These are phyloP conservation scores for Aspergillus pseudoviridinutans DNA, from an alignment of 2,329 filamentous ascomycete species.

Conservation along the genomic window DNA sequence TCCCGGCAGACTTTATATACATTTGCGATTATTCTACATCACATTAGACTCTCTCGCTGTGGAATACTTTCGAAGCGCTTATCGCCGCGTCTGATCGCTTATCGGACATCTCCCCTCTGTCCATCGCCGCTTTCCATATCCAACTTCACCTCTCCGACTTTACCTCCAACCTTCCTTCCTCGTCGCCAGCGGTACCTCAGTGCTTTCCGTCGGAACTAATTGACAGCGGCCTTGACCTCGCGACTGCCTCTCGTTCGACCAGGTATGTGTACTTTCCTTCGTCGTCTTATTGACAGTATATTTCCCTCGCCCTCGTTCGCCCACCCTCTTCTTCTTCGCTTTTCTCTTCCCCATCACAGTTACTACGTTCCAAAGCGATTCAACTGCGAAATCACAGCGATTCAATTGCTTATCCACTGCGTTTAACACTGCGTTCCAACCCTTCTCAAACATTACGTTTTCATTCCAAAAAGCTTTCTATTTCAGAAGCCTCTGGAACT, in stretches of 20 bases:
- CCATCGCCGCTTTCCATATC: neutral
- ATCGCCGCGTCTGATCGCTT: slow-evolving; percentile 21
- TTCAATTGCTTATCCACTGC: neutral
- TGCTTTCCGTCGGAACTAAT: neutral
- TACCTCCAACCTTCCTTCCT: slow-evolving; percentile 1
- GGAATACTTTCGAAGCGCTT: slow-evolving; percentile 11
- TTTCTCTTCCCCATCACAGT: slow-evolving; percentile 4
- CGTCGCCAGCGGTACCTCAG: slow-evolving; percentile 5
- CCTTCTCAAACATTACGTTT: slow-evolving; percentile 7
- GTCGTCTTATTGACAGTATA: slow-evolving; percentile 1
- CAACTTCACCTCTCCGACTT: slow-evolving; percentile 8
- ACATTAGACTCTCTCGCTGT: neutral
- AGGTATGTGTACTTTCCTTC: slow-evolving; percentile 12
- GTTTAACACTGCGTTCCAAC: neutral
- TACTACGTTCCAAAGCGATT: neutral
- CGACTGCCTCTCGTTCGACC: slow-evolving; percentile 15
- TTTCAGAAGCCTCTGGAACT: neutral
- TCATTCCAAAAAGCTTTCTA: neutral
- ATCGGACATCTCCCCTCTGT: slow-evolving; percentile 7
- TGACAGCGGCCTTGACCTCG: slow-evolving; percentile 2
- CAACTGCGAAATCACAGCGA: neutral
- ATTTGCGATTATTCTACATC: neutral
- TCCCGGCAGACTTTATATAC: neutral
- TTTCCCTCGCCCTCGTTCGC: neutral
- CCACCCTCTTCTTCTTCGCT: slow-evolving; percentile 5